Percentiles rank a stretch among this genome's conserved stretches.
Conservation (phyloP, 192 early-diverging fungal species). For the Ramicandelaber brevisporus region DNA sequence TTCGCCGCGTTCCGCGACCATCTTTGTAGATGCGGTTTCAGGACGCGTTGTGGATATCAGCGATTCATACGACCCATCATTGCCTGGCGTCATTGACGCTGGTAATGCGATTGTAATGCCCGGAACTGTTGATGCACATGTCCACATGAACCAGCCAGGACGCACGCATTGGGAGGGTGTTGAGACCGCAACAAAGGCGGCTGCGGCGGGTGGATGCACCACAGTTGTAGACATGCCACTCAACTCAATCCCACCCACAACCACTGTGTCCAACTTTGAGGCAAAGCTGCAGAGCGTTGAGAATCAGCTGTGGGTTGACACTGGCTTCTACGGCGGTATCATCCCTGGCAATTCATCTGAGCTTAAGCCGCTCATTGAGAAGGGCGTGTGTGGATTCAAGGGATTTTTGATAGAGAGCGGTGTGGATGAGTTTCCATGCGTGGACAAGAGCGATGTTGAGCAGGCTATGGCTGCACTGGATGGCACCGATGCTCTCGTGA, state of each 20-base stretch:
- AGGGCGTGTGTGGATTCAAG: slow-evolving; percentile 55
- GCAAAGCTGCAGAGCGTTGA: slow-evolving; percentile 35
- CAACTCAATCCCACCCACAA: slow-evolving; percentile 69
- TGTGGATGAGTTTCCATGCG: slow-evolving; percentile 62
- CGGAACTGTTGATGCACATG: slow-evolving; percentile 52
- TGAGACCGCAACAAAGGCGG: slow-evolving; percentile 47
- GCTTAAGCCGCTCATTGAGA: slow-evolving; percentile 31
- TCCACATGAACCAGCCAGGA: slow-evolving; percentile 66
- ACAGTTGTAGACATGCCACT: slow-evolving; percentile 68
- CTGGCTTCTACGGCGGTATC: slow-evolving; percentile 54
- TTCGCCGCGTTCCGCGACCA: slow-evolving; percentile 21
- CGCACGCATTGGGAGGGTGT: slow-evolving; percentile 71
- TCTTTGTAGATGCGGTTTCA: slow-evolving; percentile 20
- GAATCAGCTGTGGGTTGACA: slow-evolving; percentile 49
- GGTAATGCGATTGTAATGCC: slow-evolving; percentile 36
- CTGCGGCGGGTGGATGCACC: slow-evolving; percentile 58
- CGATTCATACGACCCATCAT: slow-evolving; percentile 9
- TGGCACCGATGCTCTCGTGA: slow-evolving; percentile 22
- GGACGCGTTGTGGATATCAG: slow-evolving; percentile 26
- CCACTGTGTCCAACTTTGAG: slow-evolving; percentile 33
- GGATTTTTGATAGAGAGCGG: slow-evolving; percentile 66
- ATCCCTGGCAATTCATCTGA: slow-evolving; percentile 45
- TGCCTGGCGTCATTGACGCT: slow-evolving; percentile 18
- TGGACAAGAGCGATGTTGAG: slow-evolving; percentile 36
- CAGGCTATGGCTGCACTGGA: slow-evolving; percentile 35